Base-by-base conservation (phyloP, 1,139 yeast species). In the Chernovozyma aurita region DNA sequence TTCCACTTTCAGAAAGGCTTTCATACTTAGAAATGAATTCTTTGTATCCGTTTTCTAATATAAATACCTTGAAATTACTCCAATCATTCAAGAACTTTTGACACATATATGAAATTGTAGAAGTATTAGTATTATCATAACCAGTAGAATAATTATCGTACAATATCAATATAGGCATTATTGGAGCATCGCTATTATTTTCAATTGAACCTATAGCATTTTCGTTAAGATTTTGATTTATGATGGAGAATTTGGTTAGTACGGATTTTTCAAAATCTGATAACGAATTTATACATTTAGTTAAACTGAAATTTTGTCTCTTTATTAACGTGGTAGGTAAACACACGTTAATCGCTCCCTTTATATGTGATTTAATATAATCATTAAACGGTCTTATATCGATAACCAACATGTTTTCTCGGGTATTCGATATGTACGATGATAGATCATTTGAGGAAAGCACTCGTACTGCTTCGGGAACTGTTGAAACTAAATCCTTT, bases 251-350 rank as follows among this genome's bases (percentile, higher is more conserved):
- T 22, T 49, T 42, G 32, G 54, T 38, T 41, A 66, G 55, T 26
- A 57, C 46, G 4, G 38, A 33, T 45, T 63, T 65, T 37, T 74
- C 80, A 33, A 51, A 63, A 33, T 47, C 59, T 18, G 79, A 74
- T 54, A 81, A 68, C 26, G 85, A 76, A 39, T 76, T 79, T 31
- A 78, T 59, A 43, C 83, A 73, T 45, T 81, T 59, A 38, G 63
- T 45, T 36, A 85, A 61, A 14, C 75, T 73, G 50, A 81, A 85
- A 40, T 76, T 78, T 27, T 76, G 67, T 43, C 95, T 71, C 52
- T 82, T 82, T 44, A 86, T 61, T 33, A 86, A 64, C 1, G 95
- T 85, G 15, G 92, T 78, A 2, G 95, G 95, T 18, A 85, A 63
- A 50, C 90, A 82, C 25, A 85, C 70, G 51, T 83, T 83, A 31